These are phyloP conservation scores for Aspergillus pseudoterreus DNA, from an alignment of 2,329 filamentous ascomycete genomes.

Conservation along the genomic window DNA sequence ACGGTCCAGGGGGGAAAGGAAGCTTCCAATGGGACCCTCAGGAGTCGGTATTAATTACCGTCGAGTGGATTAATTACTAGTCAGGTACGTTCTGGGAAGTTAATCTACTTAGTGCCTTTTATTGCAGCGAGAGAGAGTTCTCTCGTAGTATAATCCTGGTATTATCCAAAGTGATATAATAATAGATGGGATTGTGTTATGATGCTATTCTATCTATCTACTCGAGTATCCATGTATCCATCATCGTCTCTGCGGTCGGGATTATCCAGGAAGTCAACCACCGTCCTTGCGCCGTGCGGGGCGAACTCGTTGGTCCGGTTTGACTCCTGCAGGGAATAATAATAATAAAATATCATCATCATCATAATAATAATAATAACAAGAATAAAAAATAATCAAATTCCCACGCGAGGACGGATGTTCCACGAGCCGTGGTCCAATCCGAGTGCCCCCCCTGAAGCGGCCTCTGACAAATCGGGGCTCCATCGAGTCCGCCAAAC, in stretches of 20 bases:
- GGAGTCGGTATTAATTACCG: background rate
- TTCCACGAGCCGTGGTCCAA: conserved; percentile 5
- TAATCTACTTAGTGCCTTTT: too few species aligned
- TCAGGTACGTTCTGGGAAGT: too few species aligned
- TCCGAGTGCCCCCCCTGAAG: background rate
- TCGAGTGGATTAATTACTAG: background rate
- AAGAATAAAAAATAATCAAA: background rate
- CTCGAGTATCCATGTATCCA: too few species aligned
- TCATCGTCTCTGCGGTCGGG: background rate
- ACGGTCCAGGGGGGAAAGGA: conserved; percentile 9
- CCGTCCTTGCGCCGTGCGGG: conserved; percentile 12
- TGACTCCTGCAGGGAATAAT: background rate
- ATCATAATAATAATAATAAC: background rate
- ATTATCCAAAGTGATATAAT: too few species aligned
- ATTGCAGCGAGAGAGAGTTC: too few species aligned
- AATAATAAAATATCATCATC: background rate
- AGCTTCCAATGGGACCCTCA: conserved; percentile 1
- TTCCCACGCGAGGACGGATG: conserved; percentile 15
- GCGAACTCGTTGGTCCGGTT: conserved; percentile 1
- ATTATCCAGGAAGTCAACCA: background rate
- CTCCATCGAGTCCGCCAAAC: too few species aligned
- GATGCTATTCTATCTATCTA: too few species aligned
- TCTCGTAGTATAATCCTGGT: too few species aligned
- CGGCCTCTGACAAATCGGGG: background rate
- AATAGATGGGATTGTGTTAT: too few species aligned